Conservation (phyloP, 768 basidiomycete genomes). For the Cystobasidium tubakii region DNA sequence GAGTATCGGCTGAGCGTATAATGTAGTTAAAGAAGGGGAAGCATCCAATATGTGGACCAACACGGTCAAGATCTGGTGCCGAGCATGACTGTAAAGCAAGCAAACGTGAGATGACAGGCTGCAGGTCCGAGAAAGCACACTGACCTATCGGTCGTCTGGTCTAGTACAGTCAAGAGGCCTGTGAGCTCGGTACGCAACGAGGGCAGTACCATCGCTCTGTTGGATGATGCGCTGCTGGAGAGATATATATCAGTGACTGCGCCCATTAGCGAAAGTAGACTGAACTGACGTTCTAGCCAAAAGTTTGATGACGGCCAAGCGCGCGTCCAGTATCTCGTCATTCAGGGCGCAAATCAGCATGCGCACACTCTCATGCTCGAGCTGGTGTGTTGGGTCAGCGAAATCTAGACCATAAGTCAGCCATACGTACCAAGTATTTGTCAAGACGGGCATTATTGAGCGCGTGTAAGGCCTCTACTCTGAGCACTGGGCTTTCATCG, state of each 20-base stretch:
- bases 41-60: constrained; percentile 21
- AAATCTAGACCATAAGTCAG: background rate
- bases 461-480: background rate
- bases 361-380: constrained; percentile 2
- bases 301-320: constrained; percentile 14
- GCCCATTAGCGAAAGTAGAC: background rate
- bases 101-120: background rate
- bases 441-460: background rate
- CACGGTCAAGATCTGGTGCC: constrained; percentile 10
- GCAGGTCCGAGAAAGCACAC: background rate
- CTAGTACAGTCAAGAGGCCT: constrained; percentile 10
- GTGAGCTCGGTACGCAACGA: constrained; percentile 29
- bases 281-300: constrained; percentile 15
- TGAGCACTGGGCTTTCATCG: background rate
- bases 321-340: background rate
- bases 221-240: background rate
- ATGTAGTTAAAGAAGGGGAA: background rate
- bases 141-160: constrained; percentile 19
- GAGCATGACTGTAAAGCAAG: constrained; percentile 4
- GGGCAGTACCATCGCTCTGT: background rate
- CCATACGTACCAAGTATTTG: background rate
- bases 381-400: background rate
- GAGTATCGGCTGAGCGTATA: constrained; percentile 21
- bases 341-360: constrained; percentile 31
- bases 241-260: background rate